These are phyloP conservation scores for Cucumis cinereus DNA, from an alignment of 306 rosid genomes.

Conservation along the genomic window DNA sequence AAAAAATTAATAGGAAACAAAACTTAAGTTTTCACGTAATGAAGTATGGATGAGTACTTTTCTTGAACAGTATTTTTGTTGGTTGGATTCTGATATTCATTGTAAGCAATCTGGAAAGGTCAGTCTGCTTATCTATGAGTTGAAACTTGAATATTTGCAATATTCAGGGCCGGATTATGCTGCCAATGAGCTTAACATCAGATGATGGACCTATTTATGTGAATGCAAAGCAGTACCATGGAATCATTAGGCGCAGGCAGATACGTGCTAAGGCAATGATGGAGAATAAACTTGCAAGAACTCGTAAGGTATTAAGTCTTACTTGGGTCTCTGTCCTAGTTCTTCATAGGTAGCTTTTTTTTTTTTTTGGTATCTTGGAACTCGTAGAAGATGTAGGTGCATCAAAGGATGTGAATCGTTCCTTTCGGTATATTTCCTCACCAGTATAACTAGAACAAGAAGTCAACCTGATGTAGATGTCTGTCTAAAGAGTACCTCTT, in stretches of 20 bases:
- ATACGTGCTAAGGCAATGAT: constrained; percentile 82
- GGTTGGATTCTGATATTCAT: not conserved
- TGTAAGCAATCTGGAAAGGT: not conserved
- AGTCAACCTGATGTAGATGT: not conserved
- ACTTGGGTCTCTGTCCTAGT: not conserved
- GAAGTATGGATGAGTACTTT: not conserved
- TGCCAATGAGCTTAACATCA: constrained; percentile 34
- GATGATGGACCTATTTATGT: constrained; percentile 91
- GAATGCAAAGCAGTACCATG: constrained; percentile 92
- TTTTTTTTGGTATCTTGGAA: not conserved
- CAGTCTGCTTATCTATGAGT: not conserved
- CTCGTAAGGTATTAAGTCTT: constrained; percentile 49
- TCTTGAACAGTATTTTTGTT: not conserved
- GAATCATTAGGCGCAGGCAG: constrained; percentile 84
- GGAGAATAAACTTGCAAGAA: constrained; percentile 32
- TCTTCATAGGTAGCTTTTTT: not conserved
- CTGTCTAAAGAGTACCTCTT: not conserved
- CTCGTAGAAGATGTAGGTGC: not conserved
- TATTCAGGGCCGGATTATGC: constrained; percentile 81
- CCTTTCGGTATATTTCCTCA: not conserved
- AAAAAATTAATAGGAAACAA: not conserved
- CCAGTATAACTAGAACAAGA: not conserved
- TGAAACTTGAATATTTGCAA: constrained; percentile 5
- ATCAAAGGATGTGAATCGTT: not conserved
- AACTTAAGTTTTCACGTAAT: not conserved